Conservation (phyloP, 2,329 filamentous ascomycete species). For the Hypocrella siamensis region DNA sequence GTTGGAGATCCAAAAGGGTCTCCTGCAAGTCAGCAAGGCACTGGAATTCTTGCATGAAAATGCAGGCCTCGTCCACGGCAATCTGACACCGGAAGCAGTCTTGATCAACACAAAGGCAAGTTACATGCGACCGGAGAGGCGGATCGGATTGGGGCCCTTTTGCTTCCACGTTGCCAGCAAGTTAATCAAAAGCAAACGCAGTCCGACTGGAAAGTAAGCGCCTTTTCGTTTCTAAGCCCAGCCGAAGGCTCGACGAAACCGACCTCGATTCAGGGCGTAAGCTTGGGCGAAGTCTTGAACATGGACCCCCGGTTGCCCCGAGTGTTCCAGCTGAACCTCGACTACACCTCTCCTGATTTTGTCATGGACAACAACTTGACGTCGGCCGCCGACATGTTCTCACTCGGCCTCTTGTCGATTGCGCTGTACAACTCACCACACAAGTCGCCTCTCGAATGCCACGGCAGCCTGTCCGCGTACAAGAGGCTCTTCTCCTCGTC, state of each 20-base stretch:
- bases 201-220: conserved; percentile 97
- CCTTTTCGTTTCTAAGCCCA: conserved; percentile 77
- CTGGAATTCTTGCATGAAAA: conserved; percentile 93
- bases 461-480: conserved; percentile 69
- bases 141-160: background rate
- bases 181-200: conserved; percentile 14
- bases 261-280: conserved; percentile 65
- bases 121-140: conserved; percentile 3
- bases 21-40: conserved; percentile 85
- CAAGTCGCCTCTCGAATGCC: conserved; percentile 66
- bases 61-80: conserved; percentile 83
- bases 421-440: conserved; percentile 93
- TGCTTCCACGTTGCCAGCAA: background rate
- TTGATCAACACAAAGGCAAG: conserved; percentile 82
- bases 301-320: conserved; percentile 70
- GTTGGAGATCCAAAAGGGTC: conserved; percentile 89
- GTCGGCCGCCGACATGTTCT: conserved; percentile 80
- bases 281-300: conserved; percentile 69
- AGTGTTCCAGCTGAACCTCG: conserved; percentile 75
- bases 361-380: conserved; percentile 82
- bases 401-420: conserved; percentile 73
- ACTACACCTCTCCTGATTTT: conserved; percentile 91
- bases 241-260: conserved; percentile 59
- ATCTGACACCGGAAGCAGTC: conserved; percentile 84
- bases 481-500: conserved; percentile 70